Base-by-base conservation (phyloP, 495 filamentous ascomycete species). In the Hypoxylon fuscum region DNA sequence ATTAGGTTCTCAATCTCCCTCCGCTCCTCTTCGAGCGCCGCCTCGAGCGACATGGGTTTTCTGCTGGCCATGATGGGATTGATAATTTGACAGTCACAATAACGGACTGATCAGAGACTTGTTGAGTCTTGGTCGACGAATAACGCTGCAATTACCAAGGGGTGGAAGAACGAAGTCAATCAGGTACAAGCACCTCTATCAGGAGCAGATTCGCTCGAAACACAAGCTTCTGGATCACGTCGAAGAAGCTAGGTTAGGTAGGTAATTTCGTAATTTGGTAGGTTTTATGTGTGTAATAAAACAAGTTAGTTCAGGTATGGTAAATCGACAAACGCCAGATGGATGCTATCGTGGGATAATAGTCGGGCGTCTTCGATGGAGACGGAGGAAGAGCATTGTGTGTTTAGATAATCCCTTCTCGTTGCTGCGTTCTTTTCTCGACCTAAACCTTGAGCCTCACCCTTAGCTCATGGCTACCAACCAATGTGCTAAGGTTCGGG, bases 1-100 rank as follows among this genome's bases (percentile, higher is more conserved):
- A 91, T 74, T 40, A 90, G 74, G 52, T 82, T 84, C 63, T 91
- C 77, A 37, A 92, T 83, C 74, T 89, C 89, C 55, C 79, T 80
- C 41, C 87, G 81, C 77, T 92, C 89, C 74, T 91, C 86, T 68
- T 91, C 88, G 41, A 90, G 78, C 48, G 86, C 84, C 18, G 85
- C 79, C 77, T 91, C 88, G 55, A 90, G 82, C 60, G 89, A 90
- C 88, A 82, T 82, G 9, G 70, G 69, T 22, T 69, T 69, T 55
- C 55, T 72, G 18, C 46, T 45, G 27, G 68, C 34, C 69, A 72
- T 72, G 3, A 17, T 61, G 51, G 12, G 3, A 17, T 61, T 45
- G 12, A 49, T 38, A 12, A 14, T 34, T 23, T 15, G 1, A 51
- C 29, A 29, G 42, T 37, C n/a, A 22, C 22, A 25, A 14, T 31